These are phyloP conservation scores for Termitomyces sp. DNA, from an alignment of 768 basidiomycete species.

Conservation along the genomic window DNA sequence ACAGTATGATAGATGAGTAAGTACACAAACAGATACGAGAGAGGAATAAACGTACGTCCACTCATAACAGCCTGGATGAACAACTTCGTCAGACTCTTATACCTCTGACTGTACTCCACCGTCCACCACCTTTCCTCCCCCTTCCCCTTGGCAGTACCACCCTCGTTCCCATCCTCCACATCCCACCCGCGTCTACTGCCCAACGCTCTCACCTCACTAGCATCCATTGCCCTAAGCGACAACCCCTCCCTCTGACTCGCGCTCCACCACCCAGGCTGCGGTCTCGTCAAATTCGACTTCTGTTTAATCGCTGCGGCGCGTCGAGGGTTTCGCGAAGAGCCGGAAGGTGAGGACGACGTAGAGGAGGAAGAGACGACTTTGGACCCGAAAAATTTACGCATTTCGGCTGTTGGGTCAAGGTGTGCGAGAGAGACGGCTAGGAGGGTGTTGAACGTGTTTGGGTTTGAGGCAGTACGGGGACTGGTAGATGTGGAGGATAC, in stretches of 20 bases:
- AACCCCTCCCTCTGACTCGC: conserved; percentile 70
- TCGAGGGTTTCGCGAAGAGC: conserved; percentile 28
- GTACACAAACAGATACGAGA: neutral
- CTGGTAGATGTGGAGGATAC: conserved; percentile 24
- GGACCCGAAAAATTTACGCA: conserved; percentile 91
- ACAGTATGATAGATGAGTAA: neutral
- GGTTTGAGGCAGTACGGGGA: conserved; percentile 16
- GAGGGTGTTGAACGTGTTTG: conserved; percentile 45
- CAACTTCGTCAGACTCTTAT: conserved; percentile 74
- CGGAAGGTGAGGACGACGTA: conserved; percentile 27
- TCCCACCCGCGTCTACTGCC: conserved; percentile 35
- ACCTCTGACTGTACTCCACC: conserved; percentile 80
- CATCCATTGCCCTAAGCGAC: conserved; percentile 52
- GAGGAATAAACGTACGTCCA: conserved; percentile 56
- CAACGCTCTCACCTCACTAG: conserved; percentile 50
- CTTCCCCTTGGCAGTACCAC: neutral
- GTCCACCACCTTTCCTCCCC: conserved; percentile 84
- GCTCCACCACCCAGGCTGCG: conserved; percentile 73
- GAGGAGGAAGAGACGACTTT: conserved; percentile 72
- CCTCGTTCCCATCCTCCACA: conserved; percentile 10
- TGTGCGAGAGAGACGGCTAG: conserved; percentile 77
- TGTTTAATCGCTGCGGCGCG: conserved; percentile 28
- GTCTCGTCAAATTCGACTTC: conserved; percentile 74
- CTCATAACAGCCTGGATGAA: conserved; percentile 81
- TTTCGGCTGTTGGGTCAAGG: conserved; percentile 86